These are phyloP conservation scores for Populus deltoides DNA, from an alignment of 345 rosid species.

Conservation along the genomic window DNA sequence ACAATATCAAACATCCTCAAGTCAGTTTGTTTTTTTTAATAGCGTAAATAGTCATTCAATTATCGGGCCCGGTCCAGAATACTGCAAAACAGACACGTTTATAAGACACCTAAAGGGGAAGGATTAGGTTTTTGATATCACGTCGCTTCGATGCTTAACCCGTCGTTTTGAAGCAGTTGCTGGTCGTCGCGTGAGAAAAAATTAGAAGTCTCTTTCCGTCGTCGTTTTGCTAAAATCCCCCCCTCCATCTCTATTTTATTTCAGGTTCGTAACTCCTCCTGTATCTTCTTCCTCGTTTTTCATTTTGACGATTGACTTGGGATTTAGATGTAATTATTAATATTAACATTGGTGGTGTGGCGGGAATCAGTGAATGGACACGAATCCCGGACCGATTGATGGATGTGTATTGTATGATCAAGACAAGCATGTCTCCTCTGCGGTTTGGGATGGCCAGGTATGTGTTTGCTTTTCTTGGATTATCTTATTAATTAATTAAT, in stretches of 20 bases:
- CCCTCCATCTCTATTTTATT: neutral
- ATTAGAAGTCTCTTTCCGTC: slow-evolving; percentile 36
- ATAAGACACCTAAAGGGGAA: neutral
- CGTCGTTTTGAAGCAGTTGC: slow-evolving; percentile 23
- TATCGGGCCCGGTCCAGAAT: neutral
- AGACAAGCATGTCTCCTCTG: slow-evolving; percentile 30
- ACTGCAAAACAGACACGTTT: neutral
- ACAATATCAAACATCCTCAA: too few species aligned
- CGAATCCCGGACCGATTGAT: slow-evolving; percentile 74
- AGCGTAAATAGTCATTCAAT: too few species aligned
- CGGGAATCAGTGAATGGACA: slow-evolving; percentile 41
- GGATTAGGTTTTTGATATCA: neutral
- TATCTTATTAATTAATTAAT: neutral
- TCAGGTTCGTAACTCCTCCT: slow-evolving; percentile 28
- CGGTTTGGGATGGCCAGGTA: slow-evolving; percentile 38
- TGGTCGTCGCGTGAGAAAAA: slow-evolving; percentile 8
- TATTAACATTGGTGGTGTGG: neutral
- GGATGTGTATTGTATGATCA: slow-evolving; percentile 37
- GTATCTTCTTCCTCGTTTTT: neutral
- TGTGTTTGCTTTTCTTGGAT: neutral
- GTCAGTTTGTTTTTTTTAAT: too few species aligned
- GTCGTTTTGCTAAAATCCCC: slow-evolving; percentile 48
- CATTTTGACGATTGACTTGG: neutral
- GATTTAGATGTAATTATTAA: neutral
- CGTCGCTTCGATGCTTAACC: slow-evolving; percentile 3